Conservation (phyloP, 306 rosid species). For the Dalbergia cultrata region DNA sequence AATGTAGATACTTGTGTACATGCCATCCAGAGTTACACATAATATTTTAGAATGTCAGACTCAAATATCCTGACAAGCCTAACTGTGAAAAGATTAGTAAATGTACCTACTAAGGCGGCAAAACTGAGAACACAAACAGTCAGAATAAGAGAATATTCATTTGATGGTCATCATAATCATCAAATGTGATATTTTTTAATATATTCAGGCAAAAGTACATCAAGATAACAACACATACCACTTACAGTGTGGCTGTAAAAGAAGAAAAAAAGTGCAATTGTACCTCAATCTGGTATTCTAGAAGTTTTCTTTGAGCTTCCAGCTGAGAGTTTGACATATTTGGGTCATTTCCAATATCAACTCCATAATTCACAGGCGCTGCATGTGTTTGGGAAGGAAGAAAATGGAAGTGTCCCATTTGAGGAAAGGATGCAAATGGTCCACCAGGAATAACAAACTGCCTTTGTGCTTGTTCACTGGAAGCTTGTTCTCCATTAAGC, state of each 20-base stretch:
- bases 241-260: slow-evolving; percentile 10
- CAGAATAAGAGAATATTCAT: slow-evolving; percentile 34
- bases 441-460: slow-evolving; percentile 62
- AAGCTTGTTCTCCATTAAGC: slow-evolving; percentile 58
- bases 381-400: slow-evolving; percentile 57
- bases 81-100: too few relatives aligned
- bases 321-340: slow-evolving; percentile 55
- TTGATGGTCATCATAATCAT: slow-evolving; percentile 12
- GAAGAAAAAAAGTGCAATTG: slow-evolving; percentile 5
- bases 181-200: neutral
- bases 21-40: neutral
- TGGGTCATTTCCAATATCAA: slow-evolving; percentile 55
- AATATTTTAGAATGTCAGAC: neutral
- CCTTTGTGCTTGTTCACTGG: slow-evolving; percentile 53
- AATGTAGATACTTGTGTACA: neutral
- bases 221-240: slow-evolving; percentile 15
- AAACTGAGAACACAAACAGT: slow-evolving; percentile 10
- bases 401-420: slow-evolving; percentile 53
- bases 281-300: slow-evolving; percentile 83
- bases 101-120: neutral
- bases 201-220: slow-evolving; percentile 15
- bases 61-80: neutral
- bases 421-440: slow-evolving; percentile 61
- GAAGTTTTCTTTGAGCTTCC: slow-evolving; percentile 70
- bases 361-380: slow-evolving; percentile 50